These are phyloP conservation scores for Azolla pinnata DNA, from an alignment of 75 land plant species.

Conservation along the genomic window DNA sequence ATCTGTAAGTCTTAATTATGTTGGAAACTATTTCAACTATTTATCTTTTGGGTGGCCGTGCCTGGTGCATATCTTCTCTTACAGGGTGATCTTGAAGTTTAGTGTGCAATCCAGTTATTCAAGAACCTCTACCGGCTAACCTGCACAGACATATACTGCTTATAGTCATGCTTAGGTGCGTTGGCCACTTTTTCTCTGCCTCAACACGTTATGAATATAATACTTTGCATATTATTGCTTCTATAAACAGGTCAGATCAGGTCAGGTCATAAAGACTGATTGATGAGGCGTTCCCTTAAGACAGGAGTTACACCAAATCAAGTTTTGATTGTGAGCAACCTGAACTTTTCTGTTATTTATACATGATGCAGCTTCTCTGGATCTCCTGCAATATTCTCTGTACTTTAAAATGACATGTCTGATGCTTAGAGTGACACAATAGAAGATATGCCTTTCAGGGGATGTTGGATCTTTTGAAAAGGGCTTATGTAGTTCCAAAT, in stretches of 20 bases:
- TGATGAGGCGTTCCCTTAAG: too few species aligned
- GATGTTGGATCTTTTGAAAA: too few species aligned
- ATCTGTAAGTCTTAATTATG: not conserved
- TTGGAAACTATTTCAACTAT: not conserved
- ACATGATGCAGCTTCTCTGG: too few species aligned
- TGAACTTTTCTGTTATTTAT: too few species aligned
- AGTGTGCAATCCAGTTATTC: conserved; percentile 3
- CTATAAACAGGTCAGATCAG: too few species aligned
- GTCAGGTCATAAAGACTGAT: not conserved
- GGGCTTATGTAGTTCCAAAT: too few species aligned
- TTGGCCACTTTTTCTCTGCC: conserved; percentile 2
- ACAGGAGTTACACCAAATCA: too few species aligned
- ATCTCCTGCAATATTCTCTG: too few species aligned
- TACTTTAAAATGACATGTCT: too few species aligned
- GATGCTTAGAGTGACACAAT: too few species aligned
- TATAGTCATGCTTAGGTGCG: not conserved
- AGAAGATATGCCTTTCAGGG: too few species aligned
- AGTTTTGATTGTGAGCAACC: too few species aligned
- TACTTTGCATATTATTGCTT: not conserved
- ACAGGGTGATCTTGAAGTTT: not conserved
- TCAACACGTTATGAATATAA: not conserved
- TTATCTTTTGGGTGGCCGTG: not conserved
- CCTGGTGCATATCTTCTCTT: not conserved
- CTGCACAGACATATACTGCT: not conserved
- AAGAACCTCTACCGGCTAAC: not conserved